Conservation (phyloP, 176 grass and related monocot species). For the Aegilops bicornis region DNA sequence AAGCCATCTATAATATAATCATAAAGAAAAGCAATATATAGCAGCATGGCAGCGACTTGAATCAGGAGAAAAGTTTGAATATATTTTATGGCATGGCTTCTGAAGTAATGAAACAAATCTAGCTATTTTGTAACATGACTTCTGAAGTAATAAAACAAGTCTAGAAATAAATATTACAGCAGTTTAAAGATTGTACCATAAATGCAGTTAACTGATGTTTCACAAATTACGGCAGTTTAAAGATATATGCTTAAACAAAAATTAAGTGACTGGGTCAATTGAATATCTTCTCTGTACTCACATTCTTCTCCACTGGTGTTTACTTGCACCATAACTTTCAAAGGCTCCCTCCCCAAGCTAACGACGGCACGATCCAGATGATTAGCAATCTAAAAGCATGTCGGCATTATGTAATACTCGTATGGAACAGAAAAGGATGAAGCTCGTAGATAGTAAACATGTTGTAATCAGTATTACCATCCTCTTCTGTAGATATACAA, state of each 20-base stretch:
- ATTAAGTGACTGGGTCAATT: neutral
- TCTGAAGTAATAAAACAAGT: no score
- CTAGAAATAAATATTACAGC: no score
- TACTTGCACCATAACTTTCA: conserved; percentile 92
- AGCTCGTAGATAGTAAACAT: neutral
- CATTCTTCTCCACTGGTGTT: conserved; percentile 99
- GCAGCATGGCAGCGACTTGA: neutral
- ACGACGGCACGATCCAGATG: conserved; percentile 71
- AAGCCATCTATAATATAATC: neutral
- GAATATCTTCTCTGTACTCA: conserved; percentile 36
- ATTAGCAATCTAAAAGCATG: conserved; percentile 73
- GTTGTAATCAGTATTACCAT: neutral
- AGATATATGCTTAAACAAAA: no score
- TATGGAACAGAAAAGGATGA: neutral
- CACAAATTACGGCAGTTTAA: no score
- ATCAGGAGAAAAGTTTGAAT: neutral
- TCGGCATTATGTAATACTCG: neutral
- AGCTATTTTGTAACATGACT: no score
- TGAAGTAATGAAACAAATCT: no score
- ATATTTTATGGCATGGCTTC: neutral
- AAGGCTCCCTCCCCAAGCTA: conserved; percentile 71
- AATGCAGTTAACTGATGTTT: no score
- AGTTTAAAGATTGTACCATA: no score
- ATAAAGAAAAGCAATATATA: neutral
- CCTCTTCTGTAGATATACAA: no score